Percentiles rank a stretch among this genome's conserved stretches.
These are phyloP conservation scores for Cryptosporidium ubiquitum DNA, from an alignment of 169 alveolate genomes.

Conservation along the genomic window DNA sequence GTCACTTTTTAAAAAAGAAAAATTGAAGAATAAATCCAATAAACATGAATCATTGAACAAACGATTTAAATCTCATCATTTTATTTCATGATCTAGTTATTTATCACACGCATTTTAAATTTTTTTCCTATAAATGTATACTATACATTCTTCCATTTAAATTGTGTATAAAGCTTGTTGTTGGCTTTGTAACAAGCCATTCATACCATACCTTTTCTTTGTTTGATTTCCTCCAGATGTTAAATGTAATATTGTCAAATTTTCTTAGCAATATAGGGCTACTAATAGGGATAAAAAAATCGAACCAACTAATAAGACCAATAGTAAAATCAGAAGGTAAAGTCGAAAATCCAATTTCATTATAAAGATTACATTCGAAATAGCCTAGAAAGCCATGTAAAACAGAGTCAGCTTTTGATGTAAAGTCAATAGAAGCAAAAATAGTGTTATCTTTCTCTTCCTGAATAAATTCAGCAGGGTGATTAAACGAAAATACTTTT, in stretches of 20 bases:
- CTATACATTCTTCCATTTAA: conserved; percentile 66
- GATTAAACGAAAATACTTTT: conserved; percentile 80
- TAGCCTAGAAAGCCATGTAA: conserved; percentile 86
- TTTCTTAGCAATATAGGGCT: conserved; percentile 77
- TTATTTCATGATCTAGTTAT: neutral
- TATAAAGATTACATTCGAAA: conserved; percentile 80
- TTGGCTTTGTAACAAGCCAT: conserved; percentile 78
- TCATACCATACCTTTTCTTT: conserved; percentile 86
- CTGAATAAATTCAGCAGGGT: conserved; percentile 69
- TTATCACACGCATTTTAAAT: neutral
- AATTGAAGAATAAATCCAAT: neutral
- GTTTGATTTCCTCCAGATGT: conserved; percentile 81
- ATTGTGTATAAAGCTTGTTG: conserved; percentile 69
- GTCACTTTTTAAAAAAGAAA: neutral
- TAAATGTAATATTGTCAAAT: conserved; percentile 70
- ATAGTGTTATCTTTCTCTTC: conserved; percentile 5
- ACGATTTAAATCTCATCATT: conserved; percentile 34
- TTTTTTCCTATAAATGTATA: conserved; percentile 16
- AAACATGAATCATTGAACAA: neutral
- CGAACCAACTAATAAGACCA: conserved; percentile 86
- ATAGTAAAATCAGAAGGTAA: conserved; percentile 80
- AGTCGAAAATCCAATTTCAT: conserved; percentile 79
- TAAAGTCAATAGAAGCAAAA: conserved; percentile 22
- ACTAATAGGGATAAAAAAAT: conserved; percentile 83
- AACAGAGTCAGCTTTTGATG: conserved; percentile 53